Percentiles rank a stretch among this genome's conserved stretches.
Evolutionary conservation across 805 yeast species (phyloP).

Genomic region (Wickerhamomyces bovis): DNA sequence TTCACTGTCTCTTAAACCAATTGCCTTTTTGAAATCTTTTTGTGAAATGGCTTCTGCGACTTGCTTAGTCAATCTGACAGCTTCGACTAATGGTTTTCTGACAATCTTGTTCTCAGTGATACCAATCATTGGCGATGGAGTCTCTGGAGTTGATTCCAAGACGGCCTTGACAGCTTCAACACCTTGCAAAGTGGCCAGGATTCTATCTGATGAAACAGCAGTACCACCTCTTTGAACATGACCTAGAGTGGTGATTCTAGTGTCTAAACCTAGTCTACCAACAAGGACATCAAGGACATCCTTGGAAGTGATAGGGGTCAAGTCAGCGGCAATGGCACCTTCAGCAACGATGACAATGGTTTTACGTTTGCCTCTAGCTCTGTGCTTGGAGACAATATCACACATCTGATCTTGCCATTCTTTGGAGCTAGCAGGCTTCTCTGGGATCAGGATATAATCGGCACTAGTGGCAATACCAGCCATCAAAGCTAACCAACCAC

Average conservation of each 20-base stretch:
- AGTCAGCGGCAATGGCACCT: slow-evolving; percentile 70
- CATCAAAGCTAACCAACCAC: slow-evolving; percentile 84
- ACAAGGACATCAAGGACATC: slow-evolving; percentile 64
- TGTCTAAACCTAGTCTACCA: slow-evolving; percentile 62
- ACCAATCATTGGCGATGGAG: slow-evolving; percentile 79
- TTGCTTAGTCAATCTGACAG: slow-evolving; percentile 62
- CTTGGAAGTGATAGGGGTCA: slow-evolving; percentile 59
- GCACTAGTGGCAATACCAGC: slow-evolving; percentile 79
- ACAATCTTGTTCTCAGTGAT: slow-evolving; percentile 66
- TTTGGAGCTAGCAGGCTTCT: slow-evolving; percentile 57
- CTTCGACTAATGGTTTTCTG: slow-evolving; percentile 63
- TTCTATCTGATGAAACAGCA: slow-evolving; percentile 69
- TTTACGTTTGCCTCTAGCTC: slow-evolving; percentile 68
- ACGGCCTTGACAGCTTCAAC: slow-evolving; percentile 78
- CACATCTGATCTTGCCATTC: slow-evolving; percentile 68
- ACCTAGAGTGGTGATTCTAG: slow-evolving; percentile 72
- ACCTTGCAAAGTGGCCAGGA: slow-evolving; percentile 73
- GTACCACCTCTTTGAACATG: slow-evolving; percentile 84
- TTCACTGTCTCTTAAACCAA: slow-evolving; percentile 63
- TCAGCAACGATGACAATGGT: slow-evolving; percentile 80
- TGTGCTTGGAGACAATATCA: slow-evolving; percentile 55
- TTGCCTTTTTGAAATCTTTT: slow-evolving; percentile 65
- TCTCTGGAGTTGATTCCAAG: slow-evolving; percentile 57
- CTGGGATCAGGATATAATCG: slow-evolving; percentile 76
- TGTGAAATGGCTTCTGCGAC: slow-evolving; percentile 65